Evolutionary conservation across 2,329 filamentous ascomycete species (phyloP).

Genomic region (Aspergillus awamori): DNA sequence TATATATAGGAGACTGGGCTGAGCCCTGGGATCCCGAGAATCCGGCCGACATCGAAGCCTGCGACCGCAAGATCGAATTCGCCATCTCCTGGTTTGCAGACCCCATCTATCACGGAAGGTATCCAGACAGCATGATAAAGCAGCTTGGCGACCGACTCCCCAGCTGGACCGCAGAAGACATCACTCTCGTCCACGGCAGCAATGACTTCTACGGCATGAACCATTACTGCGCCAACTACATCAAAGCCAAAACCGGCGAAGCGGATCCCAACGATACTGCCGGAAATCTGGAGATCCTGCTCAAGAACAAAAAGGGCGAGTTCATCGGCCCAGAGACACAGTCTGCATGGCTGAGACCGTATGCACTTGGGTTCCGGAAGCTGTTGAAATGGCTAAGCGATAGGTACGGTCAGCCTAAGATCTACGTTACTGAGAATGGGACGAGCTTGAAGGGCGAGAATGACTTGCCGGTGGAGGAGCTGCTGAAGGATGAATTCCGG

Average conservation of each 20-base stretch:
- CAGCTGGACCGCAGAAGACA: slow-evolving; percentile 71
- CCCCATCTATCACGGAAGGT: slow-evolving; percentile 81
- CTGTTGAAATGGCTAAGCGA: slow-evolving; percentile 76
- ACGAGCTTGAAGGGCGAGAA: slow-evolving; percentile 84
- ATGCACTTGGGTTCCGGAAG: slow-evolving; percentile 74
- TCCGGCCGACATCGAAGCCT: slow-evolving; percentile 73
- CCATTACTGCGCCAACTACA: slow-evolving; percentile 87
- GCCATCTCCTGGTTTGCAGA: slow-evolving; percentile 87
- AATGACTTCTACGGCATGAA: slow-evolving; percentile 97
- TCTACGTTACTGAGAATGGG: slow-evolving; percentile 88
- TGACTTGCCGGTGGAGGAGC: slow-evolving; percentile 68
- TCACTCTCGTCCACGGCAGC: slow-evolving; percentile 74
- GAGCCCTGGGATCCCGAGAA: slow-evolving; percentile 83
- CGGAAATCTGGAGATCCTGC: slow-evolving; percentile 74
- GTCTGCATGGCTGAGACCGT: slow-evolving; percentile 77
- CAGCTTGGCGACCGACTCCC: slow-evolving; percentile 80
- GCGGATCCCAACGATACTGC: slow-evolving; percentile 68
- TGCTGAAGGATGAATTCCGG: slow-evolving; percentile 81
- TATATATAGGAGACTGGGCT: slow-evolving; percentile 67
- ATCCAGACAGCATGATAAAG: slow-evolving; percentile 79
- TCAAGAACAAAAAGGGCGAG: slow-evolving; percentile 71
- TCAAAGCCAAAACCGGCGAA: slow-evolving; percentile 68
- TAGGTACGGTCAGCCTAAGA: slow-evolving; percentile 73
- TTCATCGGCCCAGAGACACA: slow-evolving; percentile 81
- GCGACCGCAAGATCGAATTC: slow-evolving; percentile 81